Base-by-base conservation (phyloP, 371 early-diverging fungal genomes). In the Rhizopus delemar region DNA sequence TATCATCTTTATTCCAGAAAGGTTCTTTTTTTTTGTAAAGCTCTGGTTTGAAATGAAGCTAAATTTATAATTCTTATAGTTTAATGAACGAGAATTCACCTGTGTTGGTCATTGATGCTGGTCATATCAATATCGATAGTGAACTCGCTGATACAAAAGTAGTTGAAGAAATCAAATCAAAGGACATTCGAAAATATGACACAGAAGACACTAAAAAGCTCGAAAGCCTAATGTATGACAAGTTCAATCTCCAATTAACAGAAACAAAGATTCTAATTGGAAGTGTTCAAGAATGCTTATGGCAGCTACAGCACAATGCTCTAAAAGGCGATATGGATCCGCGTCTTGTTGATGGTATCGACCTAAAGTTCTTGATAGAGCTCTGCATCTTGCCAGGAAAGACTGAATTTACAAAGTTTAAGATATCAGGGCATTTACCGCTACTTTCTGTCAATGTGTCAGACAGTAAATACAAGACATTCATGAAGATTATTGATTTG, bases 1-100 rank as follows among this genome's bases (percentile, higher is more conserved):
- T 0, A 83, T 94, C 35, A 80, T 95, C 60, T 77, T 93, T n/a
- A 73, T 95, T 7, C 94, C 93, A 3, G 86, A 90, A 65, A 84
- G 88, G 74, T 71, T 62, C 63, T 8, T 6, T n/a, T 13, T 16
- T 3, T 7, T 7, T 28, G 0, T 11, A 51, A 8, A 4, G 39
- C 5, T 38, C 13, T 6, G 8, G 11, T 29, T 48, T 29, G 15
- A 43, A n/a, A 43, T 11, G 11, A 5, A 15, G 8, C 5, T 5
- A 43, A 15, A 2, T 38, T 7, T 56, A 31, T 45, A 9, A 35
- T 41, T 41, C 51, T 12, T 51, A 12, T 45, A 66, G 58, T 9
- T 39, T 62, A 22, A 63, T 63, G 59, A 73, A 78, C 16, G 62
- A 66, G 34, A 62, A 82, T 57, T 69, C 86, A 4, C 67, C 82